phyloP scores from a whole-genome alignment of 2,329 filamentous ascomycete species.

The Xylaria sp. region DNA sequence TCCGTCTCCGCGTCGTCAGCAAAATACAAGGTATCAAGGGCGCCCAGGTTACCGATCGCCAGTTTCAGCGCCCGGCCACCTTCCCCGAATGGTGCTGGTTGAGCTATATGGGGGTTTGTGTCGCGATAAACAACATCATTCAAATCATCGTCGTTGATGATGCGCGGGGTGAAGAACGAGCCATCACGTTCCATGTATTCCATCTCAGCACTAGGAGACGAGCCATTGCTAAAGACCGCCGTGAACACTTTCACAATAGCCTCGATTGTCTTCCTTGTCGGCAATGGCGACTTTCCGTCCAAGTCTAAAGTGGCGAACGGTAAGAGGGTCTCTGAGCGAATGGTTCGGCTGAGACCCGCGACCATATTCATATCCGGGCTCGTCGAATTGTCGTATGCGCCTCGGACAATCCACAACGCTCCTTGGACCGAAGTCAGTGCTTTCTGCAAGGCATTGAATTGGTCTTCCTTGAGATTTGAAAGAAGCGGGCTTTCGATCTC shows the following conservation, averaged over 20 bases:
- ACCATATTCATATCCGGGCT: conserved; percentile 51
- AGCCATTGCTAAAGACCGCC: conserved; percentile 50
- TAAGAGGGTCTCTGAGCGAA: conserved; percentile 50
- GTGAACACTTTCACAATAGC: conserved; percentile 52
- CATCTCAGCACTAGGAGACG: conserved; percentile 52
- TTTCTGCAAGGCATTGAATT: conserved; percentile 53
- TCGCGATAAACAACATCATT: conserved; percentile 58
- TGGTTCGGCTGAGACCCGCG: conserved; percentile 50
- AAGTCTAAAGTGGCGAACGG: conserved; percentile 51
- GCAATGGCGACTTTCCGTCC: conserved; percentile 44
- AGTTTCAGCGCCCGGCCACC: conserved; percentile 44
- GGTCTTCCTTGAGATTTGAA: conserved; percentile 51
- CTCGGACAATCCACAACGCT: conserved; percentile 53
- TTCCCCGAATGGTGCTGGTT: conserved; percentile 54
- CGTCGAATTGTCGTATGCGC: conserved; percentile 50
- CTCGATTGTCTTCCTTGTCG: conserved; percentile 38
- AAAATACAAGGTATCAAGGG: conserved; percentile 49
- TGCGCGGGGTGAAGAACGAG: conserved; percentile 54
- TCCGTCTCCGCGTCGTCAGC: conserved; percentile 42
- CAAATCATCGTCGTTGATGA: conserved; percentile 55
- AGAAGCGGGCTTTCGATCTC: conserved; percentile 60
- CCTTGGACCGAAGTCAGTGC: conserved; percentile 48
- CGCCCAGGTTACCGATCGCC: conserved; percentile 43
- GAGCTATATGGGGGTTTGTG: conserved; percentile 53
- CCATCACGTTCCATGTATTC: conserved; percentile 57